Conservation (phyloP, 768 basidiomycete genomes). For the Paxillus involutus region DNA sequence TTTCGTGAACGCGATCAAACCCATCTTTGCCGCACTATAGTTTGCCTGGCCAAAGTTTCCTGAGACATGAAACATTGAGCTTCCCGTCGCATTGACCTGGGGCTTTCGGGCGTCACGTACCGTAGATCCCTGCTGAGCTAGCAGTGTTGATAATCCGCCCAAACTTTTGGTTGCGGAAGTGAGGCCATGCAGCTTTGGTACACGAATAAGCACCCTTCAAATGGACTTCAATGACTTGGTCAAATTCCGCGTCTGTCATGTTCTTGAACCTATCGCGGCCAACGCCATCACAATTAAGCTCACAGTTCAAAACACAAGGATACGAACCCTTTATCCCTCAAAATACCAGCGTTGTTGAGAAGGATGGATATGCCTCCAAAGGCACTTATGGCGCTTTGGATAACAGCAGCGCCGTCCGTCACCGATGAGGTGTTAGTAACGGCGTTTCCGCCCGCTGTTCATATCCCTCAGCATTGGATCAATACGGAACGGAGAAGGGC, state of each 20-base stretch:
- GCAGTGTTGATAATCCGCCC: slow-evolving; percentile 94
- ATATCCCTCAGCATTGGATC: neutral
- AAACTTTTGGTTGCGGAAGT: slow-evolving; percentile 93
- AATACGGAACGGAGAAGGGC: slow-evolving; percentile 17
- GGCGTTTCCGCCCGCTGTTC: slow-evolving; percentile 83
- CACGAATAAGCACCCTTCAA: slow-evolving; percentile 92
- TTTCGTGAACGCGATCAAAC: slow-evolving; percentile 87
- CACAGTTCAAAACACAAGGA: neutral
- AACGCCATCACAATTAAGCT: neutral
- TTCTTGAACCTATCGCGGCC: slow-evolving; percentile 76
- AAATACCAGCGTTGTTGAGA: slow-evolving; percentile 94
- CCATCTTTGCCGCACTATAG: slow-evolving; percentile 99
- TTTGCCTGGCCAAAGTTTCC: slow-evolving; percentile 97
- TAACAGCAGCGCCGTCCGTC: slow-evolving; percentile 82
- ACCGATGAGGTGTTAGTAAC: slow-evolving; percentile 85
- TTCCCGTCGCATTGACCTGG: neutral
- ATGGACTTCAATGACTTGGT: slow-evolving; percentile 85
- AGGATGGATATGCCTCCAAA: slow-evolving; percentile 87
- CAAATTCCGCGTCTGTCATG: slow-evolving; percentile 95
- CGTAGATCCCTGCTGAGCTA: slow-evolving; percentile 92
- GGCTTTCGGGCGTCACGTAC: slow-evolving; percentile 38
- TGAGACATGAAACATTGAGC: slow-evolving; percentile 22
- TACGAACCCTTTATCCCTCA: slow-evolving; percentile 74
- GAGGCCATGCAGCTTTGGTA: slow-evolving; percentile 94
- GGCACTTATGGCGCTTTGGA: slow-evolving; percentile 79